Evolutionary conservation across 2,329 filamentous ascomycete species (phyloP).

Genomic region (Emydomyces testavorans): DNA sequence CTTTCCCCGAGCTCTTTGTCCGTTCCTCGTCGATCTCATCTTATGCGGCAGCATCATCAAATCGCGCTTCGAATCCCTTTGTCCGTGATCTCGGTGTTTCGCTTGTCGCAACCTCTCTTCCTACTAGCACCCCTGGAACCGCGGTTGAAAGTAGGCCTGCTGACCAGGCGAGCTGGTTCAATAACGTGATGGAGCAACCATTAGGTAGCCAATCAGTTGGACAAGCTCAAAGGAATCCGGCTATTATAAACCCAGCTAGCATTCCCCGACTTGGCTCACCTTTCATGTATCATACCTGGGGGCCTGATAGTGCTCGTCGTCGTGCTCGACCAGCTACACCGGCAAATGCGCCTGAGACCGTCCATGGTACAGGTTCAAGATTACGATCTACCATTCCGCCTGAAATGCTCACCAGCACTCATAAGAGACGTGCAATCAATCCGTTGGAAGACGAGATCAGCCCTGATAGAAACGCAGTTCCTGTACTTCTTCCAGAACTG

Average conservation of each 20-base stretch:
- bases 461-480: constrained; percentile 31
- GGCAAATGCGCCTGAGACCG: constrained; percentile 32
- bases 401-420: constrained; percentile 42
- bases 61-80: constrained; percentile 26
- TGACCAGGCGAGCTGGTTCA: constrained; percentile 23
- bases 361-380: constrained; percentile 35
- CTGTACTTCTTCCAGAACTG: constrained; percentile 29
- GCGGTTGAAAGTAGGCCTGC: constrained; percentile 21
- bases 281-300: constrained; percentile 41
- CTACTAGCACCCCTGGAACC: constrained; percentile 23
- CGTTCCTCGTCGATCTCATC: constrained; percentile 23
- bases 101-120: constrained; percentile 33
- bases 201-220: constrained; percentile 11
- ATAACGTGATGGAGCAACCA: constrained; percentile 18
- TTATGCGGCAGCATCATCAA: constrained; percentile 17
- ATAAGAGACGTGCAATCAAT: constrained; percentile 48
- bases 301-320: constrained; percentile 31
- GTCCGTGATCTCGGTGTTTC: constrained; percentile 38
- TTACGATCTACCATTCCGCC: constrained; percentile 45
- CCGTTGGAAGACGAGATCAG: constrained; percentile 43
- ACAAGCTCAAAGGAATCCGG: not conserved
- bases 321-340: constrained; percentile 24
- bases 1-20: constrained; percentile 36
- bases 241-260: constrained; percentile 16
- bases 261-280: constrained; percentile 39